Evolutionary conservation across 2,329 filamentous ascomycete genomes (phyloP), one percentile per base, ranked within the genome.

Genomic region (Akanthomyces uredinophilus): DNA sequence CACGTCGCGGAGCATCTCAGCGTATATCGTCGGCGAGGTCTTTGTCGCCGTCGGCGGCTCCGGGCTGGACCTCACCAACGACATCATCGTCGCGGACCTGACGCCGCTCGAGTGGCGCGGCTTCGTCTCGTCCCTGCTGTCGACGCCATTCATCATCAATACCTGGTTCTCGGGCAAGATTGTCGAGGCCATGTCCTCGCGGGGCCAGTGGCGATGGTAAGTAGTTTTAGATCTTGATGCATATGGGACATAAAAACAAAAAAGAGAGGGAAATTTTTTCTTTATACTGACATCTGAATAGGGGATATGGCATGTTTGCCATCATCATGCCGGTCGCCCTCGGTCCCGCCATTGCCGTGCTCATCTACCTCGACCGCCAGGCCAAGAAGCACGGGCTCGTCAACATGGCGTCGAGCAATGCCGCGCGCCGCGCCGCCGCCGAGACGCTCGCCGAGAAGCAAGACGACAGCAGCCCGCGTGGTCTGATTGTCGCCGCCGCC

Each of bases 21-120:
- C 81, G 6, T 84, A 83, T 54, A 76, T 81, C 0, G 78, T 77
- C 2, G 82, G 81, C 1, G 77, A 83, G 65, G 78, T 87, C 13
- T 85, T 88, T 70, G 85, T 87, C 61, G 78, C 80, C 0, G 77
- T 86, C 6, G 85, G 85, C 2, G 79, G 80, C 53, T 85, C 84
- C 0, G 84, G 84, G 2, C 78, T 86, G 7, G 82, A 84, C 61
- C 80, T 87, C 35, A 75, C 87, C 52, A 83, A 85, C 67, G 83
- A 87, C 65, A 83, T 88, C 56, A 84, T 87, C 66, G 81, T 87
- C 47, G 83, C 84, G 1, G 86, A 88, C 68, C 80, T 85, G n/a
- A 86, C 83, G 5, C 74, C 72, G 0, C 71, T 69, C 71, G 82
- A 74, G 66, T 75, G 73, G 73, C 67, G 73, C 37, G 73, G 73